Conservation (phyloP, 2,329 filamentous ascomycete species). For the Penicillium crustosum region DNA sequence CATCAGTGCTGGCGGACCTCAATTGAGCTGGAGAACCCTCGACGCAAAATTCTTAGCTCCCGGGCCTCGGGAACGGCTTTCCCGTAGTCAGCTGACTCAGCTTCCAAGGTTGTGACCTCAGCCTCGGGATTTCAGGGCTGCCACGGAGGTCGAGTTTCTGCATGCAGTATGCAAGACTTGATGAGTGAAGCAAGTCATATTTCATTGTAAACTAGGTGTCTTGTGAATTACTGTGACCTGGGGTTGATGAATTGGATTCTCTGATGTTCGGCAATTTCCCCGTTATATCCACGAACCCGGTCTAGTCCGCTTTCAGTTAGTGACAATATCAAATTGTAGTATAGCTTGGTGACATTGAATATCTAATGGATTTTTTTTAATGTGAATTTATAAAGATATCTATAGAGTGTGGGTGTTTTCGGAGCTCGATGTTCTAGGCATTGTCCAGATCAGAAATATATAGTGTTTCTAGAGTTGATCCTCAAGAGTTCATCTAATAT, state of each 20-base stretch:
- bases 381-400: not conserved
- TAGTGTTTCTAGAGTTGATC: not conserved
- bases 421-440: accelerated
- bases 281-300: not conserved
- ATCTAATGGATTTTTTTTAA: not conserved
- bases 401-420: not conserved
- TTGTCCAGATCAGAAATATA: not conserved
- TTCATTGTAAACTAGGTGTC: not conserved
- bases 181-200: constrained; percentile 2
- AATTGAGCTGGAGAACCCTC: constrained; percentile 10
- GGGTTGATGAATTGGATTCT: not conserved
- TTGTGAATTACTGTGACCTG: not conserved
- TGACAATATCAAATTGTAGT: not conserved
- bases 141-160: not conserved
- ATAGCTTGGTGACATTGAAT: not conserved
- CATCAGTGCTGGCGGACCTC: not conserved
- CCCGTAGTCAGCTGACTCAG: constrained; percentile 25
- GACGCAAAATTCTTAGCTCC: constrained; percentile 25
- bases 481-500: not conserved
- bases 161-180: constrained; percentile 4
- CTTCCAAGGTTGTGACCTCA: constrained; percentile 12
- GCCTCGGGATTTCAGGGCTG: not conserved
- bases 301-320: constrained; percentile 7
- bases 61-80: constrained; percentile 22
- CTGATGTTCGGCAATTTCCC: not conserved